phyloP scores from a whole-genome alignment of 257 asterid genomes.

The Solanum corneliomulleri region DNA sequence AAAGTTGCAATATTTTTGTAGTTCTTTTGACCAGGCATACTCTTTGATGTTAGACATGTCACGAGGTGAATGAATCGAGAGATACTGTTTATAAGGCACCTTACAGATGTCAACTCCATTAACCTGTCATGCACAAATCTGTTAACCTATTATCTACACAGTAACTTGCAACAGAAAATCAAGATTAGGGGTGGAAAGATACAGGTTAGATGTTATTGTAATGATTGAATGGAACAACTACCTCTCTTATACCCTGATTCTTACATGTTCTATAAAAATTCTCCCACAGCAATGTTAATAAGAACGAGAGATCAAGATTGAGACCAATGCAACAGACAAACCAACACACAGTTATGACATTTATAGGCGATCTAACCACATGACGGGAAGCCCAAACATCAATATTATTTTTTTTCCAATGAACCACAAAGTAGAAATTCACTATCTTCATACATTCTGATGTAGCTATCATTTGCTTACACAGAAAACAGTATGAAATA shows the following conservation, averaged over 20 bases:
- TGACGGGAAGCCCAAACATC: not conserved
- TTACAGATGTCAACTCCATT: slow-evolving; percentile 63
- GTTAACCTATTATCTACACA: not conserved
- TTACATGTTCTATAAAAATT: not conserved
- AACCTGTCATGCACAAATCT: slow-evolving; percentile 29
- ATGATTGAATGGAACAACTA: not conserved
- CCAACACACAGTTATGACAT: not conserved
- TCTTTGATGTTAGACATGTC: slow-evolving; percentile 42
- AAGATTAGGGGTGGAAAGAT: not conserved
- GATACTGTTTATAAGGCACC: slow-evolving; percentile 76
- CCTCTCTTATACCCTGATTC: not conserved
- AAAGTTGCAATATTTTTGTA: slow-evolving; percentile 37
- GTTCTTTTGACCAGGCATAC: slow-evolving; percentile 60
- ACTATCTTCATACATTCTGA: not conserved
- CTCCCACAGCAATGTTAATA: not conserved
- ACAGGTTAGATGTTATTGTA: not conserved
- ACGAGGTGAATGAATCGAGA: slow-evolving; percentile 88
- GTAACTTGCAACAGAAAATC: not conserved
- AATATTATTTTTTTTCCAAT: not conserved
- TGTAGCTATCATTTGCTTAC: not conserved
- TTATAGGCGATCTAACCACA: not conserved
- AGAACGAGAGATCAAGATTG: not conserved
- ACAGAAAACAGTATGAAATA: not conserved
- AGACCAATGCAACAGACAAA: not conserved
- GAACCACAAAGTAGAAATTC: not conserved